A percentile compares a stretch with the other conserved stretches of the same genome.
Conservation (phyloP, 148 eudicot genomes). For the Suaeda aralocaspica region DNA sequence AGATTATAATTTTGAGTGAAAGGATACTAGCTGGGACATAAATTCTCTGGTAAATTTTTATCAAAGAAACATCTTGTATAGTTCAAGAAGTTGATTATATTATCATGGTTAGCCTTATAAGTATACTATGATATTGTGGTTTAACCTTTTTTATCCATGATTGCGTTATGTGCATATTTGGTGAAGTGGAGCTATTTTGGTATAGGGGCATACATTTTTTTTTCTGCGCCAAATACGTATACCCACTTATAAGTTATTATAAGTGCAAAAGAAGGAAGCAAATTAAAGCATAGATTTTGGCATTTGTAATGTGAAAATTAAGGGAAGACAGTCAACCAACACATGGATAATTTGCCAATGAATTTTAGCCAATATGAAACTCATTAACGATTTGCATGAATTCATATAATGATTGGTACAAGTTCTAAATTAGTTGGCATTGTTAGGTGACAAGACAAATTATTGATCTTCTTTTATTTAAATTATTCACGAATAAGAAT, state of each 20-base stretch:
- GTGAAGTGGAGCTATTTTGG: constrained; percentile 17
- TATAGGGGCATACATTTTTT: background rate
- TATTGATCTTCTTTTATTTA: background rate
- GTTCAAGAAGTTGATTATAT: background rate
- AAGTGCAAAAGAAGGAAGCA: constrained; percentile 4
- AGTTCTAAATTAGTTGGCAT: constrained; percentile 6
- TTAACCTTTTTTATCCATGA: background rate
- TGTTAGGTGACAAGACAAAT: constrained; percentile 17
- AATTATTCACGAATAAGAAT: too few species aligned
- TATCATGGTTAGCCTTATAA: background rate
- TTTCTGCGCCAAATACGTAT: background rate
- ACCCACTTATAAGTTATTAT: too few species aligned
- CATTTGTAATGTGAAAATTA: background rate
- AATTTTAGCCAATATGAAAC: background rate
- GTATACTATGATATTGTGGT: background rate
- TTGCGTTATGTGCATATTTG: constrained; percentile 12
- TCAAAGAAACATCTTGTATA: too few species aligned
- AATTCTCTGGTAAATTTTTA: too few species aligned
- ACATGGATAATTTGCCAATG: constrained; percentile 17
- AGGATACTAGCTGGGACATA: too few species aligned
- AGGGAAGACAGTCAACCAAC: constrained; percentile 5
- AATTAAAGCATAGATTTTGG: constrained; percentile 1
- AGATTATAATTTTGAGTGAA: too few species aligned
- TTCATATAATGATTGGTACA: constrained; percentile 2
- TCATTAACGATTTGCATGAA: constrained; percentile 2